Percentiles rank a stretch among this genome's conserved stretches.
phyloP scores from a whole-genome alignment of 176 grass and related monocot genomes.

The Carex scoparia region DNA sequence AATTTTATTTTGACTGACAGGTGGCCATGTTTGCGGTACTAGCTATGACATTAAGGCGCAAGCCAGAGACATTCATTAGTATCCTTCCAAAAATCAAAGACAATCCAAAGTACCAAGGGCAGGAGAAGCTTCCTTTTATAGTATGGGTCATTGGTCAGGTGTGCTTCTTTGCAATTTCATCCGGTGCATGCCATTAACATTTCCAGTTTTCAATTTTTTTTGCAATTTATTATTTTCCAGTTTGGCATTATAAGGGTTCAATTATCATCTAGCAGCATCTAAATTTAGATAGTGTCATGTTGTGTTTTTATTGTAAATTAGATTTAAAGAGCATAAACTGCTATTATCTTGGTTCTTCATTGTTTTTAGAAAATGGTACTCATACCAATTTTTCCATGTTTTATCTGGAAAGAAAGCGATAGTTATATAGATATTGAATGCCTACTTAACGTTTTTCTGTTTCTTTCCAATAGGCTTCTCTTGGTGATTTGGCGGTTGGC shows the following conservation, averaged over 20 bases:
- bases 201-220: background rate
- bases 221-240: too few species aligned
- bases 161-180: background rate
- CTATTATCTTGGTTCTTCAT: background rate
- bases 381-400: background rate
- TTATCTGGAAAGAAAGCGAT: background rate
- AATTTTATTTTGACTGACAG: conserved; percentile 29
- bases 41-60: conserved; percentile 78
- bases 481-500: conserved; percentile 70
- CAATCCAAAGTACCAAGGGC: conserved; percentile 73
- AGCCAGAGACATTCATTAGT: conserved; percentile 55
- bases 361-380: background rate
- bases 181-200: background rate
- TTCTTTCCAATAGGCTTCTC: conserved; percentile 50
- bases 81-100: conserved; percentile 57
- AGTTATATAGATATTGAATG: background rate
- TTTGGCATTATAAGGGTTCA: background rate
- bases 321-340: too few species aligned
- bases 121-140: conserved; percentile 76
- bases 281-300: background rate
- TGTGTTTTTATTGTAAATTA: background rate
- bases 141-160: conserved; percentile 89
- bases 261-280: background rate
- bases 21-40: conserved; percentile 93
- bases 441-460: background rate